Base-by-base conservation (phyloP, 73 alveolate genomes). In the Paramecium biaurelia region DNA sequence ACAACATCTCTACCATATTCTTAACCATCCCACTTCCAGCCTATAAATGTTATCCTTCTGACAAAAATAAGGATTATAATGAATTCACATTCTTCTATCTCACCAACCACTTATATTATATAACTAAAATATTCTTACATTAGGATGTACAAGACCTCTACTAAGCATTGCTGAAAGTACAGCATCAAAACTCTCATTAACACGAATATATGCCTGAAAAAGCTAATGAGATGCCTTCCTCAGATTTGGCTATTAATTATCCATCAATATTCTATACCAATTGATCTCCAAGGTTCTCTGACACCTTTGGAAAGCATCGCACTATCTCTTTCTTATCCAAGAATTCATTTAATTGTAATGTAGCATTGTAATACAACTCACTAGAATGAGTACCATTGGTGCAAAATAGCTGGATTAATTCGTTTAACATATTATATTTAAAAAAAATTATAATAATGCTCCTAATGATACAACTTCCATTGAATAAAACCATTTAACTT, bases 201-300 rank as follows among this genome's bases (percentile, higher is more conserved):
- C 26, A 14, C 90, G 38, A 23, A 79, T 45, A 45, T 37, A 79
- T 21, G 74, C 70, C 37, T 79, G 56, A 20, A 79, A 79, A 10
- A 79, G 56, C 28, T 79, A 14, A 79, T 79, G 90, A 14, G 76
- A 42, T 10, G 90, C 70, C 37, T 79, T 79, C 32, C 90, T 41
- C 8, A 79, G 34, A 34, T 79, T 79, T n/a, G 90, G 90, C 70
- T 72, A 72, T 28, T 7, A 37, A 28, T 34, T 14, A 20, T 35
- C 86, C 18, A 34, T 14, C 30, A n/a, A 53, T 53, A 53, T 53
- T 26, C 45, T 37, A 35, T 72, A 72, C 86, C 58, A 79, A 34
- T 34, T 79, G 18, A 79, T 79, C 90, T 24, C 90, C 90, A 23
- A 79, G 56, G 72, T 79, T 79, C 28, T 79, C 90, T 8, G 90